Evolutionary conservation across 805 yeast species (phyloP).

Genomic region (Candida morakotiae): DNA sequence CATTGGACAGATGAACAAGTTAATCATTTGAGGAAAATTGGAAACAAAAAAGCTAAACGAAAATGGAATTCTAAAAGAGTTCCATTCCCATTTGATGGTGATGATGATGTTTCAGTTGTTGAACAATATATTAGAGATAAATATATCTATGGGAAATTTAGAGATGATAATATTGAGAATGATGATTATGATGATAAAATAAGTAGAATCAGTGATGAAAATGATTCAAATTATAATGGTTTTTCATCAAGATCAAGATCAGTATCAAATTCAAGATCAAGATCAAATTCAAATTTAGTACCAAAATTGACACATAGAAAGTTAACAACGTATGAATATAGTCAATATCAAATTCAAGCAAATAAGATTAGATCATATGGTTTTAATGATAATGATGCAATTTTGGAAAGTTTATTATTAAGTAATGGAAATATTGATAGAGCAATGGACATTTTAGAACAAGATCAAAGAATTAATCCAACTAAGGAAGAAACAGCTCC

Average conservation of each 20-base stretch:
- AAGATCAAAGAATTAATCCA: conserved; percentile 32
- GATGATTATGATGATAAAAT: conserved; percentile 31
- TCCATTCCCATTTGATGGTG: conserved; percentile 75
- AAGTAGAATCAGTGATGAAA: conserved; percentile 17
- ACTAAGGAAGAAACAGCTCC: conserved; percentile 44
- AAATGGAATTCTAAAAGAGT: conserved; percentile 66
- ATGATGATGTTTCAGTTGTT: conserved; percentile 53
- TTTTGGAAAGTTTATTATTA: conserved; percentile 58
- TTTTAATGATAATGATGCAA: conserved; percentile 49
- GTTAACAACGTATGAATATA: conserved; percentile 50
- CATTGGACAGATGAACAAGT: conserved; percentile 61
- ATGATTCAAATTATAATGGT: conserved; percentile 4
- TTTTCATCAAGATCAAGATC: background rate
- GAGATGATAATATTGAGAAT: conserved; percentile 34
- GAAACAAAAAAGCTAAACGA: conserved; percentile 57
- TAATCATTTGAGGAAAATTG: conserved; percentile 40
- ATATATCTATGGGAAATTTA: conserved; percentile 59
- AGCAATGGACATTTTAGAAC: conserved; percentile 57
- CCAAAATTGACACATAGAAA: conserved; percentile 48
- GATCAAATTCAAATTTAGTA: conserved; percentile 14
- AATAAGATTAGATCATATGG: conserved; percentile 49
- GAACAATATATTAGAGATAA: conserved; percentile 62
- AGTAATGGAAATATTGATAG: conserved; percentile 55
- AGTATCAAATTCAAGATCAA: conserved; percentile 17
- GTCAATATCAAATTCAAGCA: conserved; percentile 48